Evolutionary conservation across 495 filamentous ascomycete genomes (phyloP).

Genomic region (Hypoxylon cercidicola): DNA sequence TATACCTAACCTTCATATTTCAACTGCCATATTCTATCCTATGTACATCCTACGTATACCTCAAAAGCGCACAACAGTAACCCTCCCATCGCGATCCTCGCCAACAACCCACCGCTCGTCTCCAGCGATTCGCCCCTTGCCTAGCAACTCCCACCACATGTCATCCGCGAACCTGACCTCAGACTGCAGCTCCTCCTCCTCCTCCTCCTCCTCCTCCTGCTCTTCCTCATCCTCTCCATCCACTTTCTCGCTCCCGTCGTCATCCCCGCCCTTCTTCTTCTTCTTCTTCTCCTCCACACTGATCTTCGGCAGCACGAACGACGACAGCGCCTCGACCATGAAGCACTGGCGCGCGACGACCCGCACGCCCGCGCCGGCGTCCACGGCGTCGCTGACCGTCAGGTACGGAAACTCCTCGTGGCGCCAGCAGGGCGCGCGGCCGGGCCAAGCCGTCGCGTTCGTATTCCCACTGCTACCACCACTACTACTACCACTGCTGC

Average conservation of each 20-base stretch:
- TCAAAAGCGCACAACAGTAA: constrained; percentile 67
- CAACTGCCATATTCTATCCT: no score
- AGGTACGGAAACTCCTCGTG: constrained; percentile 65
- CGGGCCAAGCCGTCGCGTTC: constrained; percentile 46
- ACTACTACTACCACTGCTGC: no score
- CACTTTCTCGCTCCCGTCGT: no score
- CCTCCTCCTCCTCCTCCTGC: background rate
- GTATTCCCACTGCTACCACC: no score
- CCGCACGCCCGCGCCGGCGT: constrained; percentile 63
- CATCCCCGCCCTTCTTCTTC: no score
- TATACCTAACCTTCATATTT: no score
- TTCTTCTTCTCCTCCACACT: constrained; percentile 25
- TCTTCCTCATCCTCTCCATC: no score
- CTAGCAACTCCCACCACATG: constrained; percentile 63
- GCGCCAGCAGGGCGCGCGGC: constrained; percentile 63
- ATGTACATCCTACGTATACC: background rate
- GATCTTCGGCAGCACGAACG: constrained; percentile 35
- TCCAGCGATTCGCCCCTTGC: constrained; percentile 66
- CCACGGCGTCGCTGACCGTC: constrained; percentile 65
- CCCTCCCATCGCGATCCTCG: constrained; percentile 61
- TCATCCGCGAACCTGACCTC: constrained; percentile 52
- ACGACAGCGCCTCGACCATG: constrained; percentile 37
- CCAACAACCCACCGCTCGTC: constrained; percentile 73
- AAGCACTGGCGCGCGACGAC: constrained; percentile 62
- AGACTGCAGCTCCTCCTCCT: constrained; percentile 43